phyloP scores from a whole-genome alignment of 1,284 basidiomycete species.

The Cutaneotrichosporon sp. region DNA sequence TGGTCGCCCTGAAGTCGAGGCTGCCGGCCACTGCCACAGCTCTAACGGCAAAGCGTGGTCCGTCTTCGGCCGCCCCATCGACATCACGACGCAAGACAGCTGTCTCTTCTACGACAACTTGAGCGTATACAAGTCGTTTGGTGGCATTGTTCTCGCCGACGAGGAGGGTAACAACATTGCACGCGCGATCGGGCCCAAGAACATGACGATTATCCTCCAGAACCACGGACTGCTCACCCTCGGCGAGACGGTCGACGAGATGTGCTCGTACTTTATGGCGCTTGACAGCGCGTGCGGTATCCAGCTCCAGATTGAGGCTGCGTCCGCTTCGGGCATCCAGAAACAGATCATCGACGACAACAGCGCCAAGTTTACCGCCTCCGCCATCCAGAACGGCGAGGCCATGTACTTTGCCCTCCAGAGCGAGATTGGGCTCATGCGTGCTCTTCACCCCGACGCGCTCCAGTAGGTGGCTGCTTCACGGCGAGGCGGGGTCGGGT shows the following conservation, averaged over 20 bases:
- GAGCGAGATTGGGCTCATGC: constrained; percentile 19
- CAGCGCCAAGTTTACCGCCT: constrained; percentile 50
- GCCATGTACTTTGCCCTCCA: constrained; percentile 19
- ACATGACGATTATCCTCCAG: constrained; percentile 47
- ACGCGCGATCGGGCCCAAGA: constrained; percentile 45
- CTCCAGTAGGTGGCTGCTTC: neutral
- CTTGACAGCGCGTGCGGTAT: constrained; percentile 50
- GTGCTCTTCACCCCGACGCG: constrained; percentile 13
- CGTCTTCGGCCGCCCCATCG: constrained; percentile 60
- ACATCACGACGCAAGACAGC: constrained; percentile 46
- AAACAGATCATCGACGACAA: constrained; percentile 43
- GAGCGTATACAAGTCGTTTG: constrained; percentile 44
- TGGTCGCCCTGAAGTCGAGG: constrained; percentile 62
- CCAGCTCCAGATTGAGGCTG: constrained; percentile 51
- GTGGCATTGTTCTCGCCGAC: constrained; percentile 52
- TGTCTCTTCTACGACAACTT: constrained; percentile 40
- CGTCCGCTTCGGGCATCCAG: constrained; percentile 41
- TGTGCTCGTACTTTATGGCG: constrained; percentile 34
- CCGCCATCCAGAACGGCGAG: constrained; percentile 36
- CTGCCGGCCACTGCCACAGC: constrained; percentile 66
- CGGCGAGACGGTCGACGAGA: constrained; percentile 34
- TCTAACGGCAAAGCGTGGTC: constrained; percentile 64
- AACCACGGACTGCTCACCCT: constrained; percentile 45
- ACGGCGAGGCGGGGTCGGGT: no score
- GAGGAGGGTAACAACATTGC: constrained; percentile 52